Evolutionary conservation across 106 monocot genomes (phyloP).

Genomic region (Dioscorea alata): DNA sequence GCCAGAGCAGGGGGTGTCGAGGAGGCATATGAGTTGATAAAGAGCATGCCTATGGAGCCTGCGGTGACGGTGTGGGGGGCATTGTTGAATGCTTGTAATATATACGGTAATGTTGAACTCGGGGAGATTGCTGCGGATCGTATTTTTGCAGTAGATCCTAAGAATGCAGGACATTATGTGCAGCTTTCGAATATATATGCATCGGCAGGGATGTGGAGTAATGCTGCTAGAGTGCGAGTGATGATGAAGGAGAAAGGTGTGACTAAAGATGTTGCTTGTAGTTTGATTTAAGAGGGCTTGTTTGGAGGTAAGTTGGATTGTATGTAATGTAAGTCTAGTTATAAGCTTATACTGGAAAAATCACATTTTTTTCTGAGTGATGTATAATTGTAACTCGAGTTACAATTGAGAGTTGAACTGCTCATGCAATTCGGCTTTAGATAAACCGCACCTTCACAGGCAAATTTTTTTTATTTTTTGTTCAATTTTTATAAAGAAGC

Average conservation of each 20-base stretch:
- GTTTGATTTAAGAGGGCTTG: conserved; percentile 35
- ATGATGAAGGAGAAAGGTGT: conserved; percentile 59
- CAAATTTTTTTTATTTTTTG: too few species aligned
- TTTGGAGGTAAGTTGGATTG: too few species aligned
- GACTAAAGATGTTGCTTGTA: conserved; percentile 44
- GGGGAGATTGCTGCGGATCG: conserved; percentile 43
- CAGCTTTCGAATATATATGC: conserved; percentile 85
- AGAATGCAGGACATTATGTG: conserved; percentile 81
- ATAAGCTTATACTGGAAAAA: too few species aligned
- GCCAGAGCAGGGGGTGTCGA: conserved; percentile 52
- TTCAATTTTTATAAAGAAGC: too few species aligned
- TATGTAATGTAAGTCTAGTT: too few species aligned
- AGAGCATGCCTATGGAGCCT: conserved; percentile 64
- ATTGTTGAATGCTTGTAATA: conserved; percentile 62
- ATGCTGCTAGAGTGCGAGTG: conserved; percentile 43
- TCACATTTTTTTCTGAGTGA: too few species aligned
- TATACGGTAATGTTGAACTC: conserved; percentile 43
- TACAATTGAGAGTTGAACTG: too few species aligned
- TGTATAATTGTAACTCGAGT: too few species aligned
- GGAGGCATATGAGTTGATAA: conserved; percentile 49
- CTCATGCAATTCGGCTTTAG: too few species aligned
- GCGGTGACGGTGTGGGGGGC: conserved; percentile 71
- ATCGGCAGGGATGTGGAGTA: conserved; percentile 53
- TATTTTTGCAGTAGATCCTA: conserved; percentile 50
- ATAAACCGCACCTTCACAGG: too few species aligned